Conservation (phyloP, 495 filamentous ascomycete species). For the Penicillium flavigenum region DNA sequence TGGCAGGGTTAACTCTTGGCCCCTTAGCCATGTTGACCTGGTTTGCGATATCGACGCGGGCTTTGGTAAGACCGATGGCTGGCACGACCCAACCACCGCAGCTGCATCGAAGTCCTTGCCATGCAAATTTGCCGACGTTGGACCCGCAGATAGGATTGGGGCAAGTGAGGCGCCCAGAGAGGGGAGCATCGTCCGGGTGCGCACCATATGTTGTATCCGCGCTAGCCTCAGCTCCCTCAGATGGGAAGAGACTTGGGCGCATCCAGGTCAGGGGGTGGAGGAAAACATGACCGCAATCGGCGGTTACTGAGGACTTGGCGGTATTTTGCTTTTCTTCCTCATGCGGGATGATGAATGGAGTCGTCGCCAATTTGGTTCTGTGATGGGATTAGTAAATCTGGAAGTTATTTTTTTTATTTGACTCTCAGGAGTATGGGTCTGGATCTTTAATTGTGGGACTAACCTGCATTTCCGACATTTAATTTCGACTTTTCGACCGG, state of each 20-base stretch:
- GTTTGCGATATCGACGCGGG: constrained; percentile 66
- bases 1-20: constrained; percentile 26
- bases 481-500: constrained; percentile 44
- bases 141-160: constrained; percentile 71
- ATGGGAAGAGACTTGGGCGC: constrained; percentile 64
- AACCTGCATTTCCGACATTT: constrained; percentile 66
- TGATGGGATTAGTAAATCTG: constrained; percentile 2
- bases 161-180: constrained; percentile 81
- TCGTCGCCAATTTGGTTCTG: constrained; percentile 63
- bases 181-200: constrained; percentile 54
- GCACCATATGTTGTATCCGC: constrained; percentile 20
- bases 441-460: constrained; percentile 21
- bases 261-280: constrained; percentile 93
- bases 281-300: constrained; percentile 78
- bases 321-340: constrained; percentile 26
- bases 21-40: constrained; percentile 24
- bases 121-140: constrained; percentile 88
- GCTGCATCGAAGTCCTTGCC: constrained; percentile 92
- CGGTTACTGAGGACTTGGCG: constrained; percentile 19
- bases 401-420: not conserved
- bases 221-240: constrained; percentile 12
- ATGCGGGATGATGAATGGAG: constrained; percentile 60
- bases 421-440: not conserved
- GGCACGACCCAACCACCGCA: constrained; percentile 89
- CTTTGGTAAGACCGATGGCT: constrained; percentile 80